These are phyloP conservation scores for Fusarium compactum DNA, from an alignment of 2,329 filamentous ascomycete species.

Conservation along the genomic window DNA sequence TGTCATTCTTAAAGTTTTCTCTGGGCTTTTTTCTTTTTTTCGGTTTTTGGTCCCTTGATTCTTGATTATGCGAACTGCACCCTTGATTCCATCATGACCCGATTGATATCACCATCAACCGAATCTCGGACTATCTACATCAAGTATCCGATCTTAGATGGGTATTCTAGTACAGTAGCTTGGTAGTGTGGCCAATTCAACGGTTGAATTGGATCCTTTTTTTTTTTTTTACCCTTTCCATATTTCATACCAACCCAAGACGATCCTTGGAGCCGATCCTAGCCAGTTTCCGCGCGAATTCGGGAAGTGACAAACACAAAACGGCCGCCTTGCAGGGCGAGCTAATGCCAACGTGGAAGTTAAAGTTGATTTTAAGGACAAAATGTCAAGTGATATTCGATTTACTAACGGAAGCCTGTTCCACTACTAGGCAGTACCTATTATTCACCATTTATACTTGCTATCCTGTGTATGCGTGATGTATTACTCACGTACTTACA, in stretches of 20 bases:
- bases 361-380: constrained; percentile 10
- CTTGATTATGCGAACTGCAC: background rate
- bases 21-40: background rate
- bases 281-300: constrained; percentile 23
- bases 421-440: background rate
- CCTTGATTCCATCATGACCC: background rate
- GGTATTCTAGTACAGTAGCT: background rate
- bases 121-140: background rate
- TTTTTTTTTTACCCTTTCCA: background rate
- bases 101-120: background rate
- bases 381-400: constrained; percentile 11
- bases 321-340: constrained; percentile 39
- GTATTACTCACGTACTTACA: constrained; percentile 5
- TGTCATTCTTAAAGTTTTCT: constrained; percentile 27
- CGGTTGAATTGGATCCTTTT: constrained; percentile 19
- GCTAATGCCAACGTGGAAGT: constrained; percentile 44
- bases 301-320: constrained; percentile 24
- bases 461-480: constrained; percentile 11
- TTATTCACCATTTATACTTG: background rate
- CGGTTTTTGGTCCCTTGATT: background rate
- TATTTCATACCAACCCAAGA: constrained; percentile 6
- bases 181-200: constrained; percentile 14
- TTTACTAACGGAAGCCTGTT: constrained; percentile 1
- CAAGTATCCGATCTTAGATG: background rate
- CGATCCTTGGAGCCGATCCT: constrained; percentile 19